phyloP scores from a whole-genome alignment of 2,329 filamentous ascomycete genomes.

The Pseudogymnoascus sp. region DNA sequence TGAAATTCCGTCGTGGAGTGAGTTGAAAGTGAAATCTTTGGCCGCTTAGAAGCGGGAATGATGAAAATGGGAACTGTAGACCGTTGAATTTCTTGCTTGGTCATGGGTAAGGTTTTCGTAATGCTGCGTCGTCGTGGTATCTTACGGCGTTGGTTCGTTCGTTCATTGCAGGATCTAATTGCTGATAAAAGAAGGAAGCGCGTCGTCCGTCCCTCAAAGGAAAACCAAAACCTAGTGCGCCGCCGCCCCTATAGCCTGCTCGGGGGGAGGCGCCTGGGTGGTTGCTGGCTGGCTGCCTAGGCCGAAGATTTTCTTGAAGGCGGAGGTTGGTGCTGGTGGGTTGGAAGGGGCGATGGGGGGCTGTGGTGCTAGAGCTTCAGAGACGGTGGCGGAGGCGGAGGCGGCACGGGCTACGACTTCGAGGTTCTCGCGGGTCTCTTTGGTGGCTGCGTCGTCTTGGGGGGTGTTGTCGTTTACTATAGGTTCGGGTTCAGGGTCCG shows the following conservation, averaged over 20 bases:
- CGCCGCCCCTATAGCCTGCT: background rate
- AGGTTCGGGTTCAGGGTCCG: background rate
- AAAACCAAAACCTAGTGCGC: background rate
- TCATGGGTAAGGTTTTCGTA: constrained; percentile 3
- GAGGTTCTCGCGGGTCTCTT: background rate
- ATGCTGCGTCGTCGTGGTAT: background rate
- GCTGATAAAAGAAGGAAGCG: constrained; percentile 2
- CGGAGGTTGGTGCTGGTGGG: background rate
- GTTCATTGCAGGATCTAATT: constrained; percentile 6
- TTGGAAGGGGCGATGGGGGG: background rate
- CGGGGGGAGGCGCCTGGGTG: background rate
- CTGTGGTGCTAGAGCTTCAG: background rate
- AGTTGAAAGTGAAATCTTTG: background rate
- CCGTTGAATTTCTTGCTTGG: background rate
- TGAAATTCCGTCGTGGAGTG: background rate
- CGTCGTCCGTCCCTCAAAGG: background rate
- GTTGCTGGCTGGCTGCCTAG: background rate
- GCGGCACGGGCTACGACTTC: constrained; percentile 1
- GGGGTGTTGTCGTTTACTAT: background rate
- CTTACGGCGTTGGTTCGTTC: background rate
- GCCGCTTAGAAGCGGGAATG: background rate
- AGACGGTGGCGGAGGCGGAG: background rate
- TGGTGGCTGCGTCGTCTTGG: background rate
- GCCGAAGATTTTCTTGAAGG: background rate
- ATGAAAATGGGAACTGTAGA: background rate